Evolutionary conservation across 306 rosid species (phyloP).

Genomic region (Purshia tridentata): DNA sequence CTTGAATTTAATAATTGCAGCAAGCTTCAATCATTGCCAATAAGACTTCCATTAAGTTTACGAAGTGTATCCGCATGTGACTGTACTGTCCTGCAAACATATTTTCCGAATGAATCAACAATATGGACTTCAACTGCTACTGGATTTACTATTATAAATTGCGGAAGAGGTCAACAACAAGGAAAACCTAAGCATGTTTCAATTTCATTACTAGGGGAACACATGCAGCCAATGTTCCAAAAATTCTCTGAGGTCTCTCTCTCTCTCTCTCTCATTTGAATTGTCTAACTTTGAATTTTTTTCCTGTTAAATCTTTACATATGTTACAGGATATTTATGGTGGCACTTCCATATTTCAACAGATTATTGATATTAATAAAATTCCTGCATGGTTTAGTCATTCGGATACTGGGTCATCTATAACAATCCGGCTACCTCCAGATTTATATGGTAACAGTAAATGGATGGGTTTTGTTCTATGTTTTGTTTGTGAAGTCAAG

Average conservation of each 20-base stretch:
- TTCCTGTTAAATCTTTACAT: too few species aligned
- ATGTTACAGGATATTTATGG: too few species aligned
- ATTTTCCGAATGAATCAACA: too few species aligned
- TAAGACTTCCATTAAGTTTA: too few species aligned
- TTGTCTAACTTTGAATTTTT: neutral
- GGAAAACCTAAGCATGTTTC: too few species aligned
- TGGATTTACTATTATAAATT: slow-evolving; percentile 13
- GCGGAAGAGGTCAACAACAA: neutral
- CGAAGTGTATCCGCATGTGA: too few species aligned
- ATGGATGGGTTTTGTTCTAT: slow-evolving; percentile 25
- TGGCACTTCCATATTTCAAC: too few species aligned
- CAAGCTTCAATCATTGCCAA: slow-evolving; percentile 8
- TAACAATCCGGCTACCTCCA: neutral
- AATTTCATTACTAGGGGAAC: too few species aligned
- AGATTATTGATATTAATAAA: neutral
- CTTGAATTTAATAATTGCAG: slow-evolving; percentile 8
- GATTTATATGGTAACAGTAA: neutral
- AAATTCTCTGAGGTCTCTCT: slow-evolving; percentile 19
- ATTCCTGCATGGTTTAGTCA: slow-evolving; percentile 4
- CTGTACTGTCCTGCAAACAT: too few species aligned
- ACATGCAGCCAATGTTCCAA: too few species aligned
- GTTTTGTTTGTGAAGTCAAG: slow-evolving; percentile 1
- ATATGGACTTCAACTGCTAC: slow-evolving; percentile 12
- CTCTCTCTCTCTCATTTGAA: neutral
- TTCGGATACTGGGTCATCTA: neutral